A percentile compares a stretch with the other conserved stretches of the same genome.
Conservation (phyloP, 768 basidiomycete species). For the Psilocybe cubensis region DNA sequence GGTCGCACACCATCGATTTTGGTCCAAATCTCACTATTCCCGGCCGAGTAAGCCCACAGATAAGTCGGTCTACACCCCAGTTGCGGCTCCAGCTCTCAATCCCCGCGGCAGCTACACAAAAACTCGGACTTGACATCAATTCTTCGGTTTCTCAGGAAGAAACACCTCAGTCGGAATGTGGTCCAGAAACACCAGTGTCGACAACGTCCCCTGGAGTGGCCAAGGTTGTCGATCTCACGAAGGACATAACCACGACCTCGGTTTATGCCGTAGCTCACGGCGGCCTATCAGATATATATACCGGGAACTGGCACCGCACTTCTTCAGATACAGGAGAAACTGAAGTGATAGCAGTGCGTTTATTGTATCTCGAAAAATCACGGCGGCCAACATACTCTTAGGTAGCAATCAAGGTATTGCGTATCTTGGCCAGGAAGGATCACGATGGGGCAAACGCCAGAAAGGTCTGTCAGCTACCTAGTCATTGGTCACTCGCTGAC, state of each 20-base stretch:
- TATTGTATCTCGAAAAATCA: not conserved
- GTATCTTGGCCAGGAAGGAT: conserved; percentile 33
- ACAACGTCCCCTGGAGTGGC: conserved; percentile 30
- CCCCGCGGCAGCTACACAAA: not conserved
- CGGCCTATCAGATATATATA: conserved; percentile 52
- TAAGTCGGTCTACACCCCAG: conserved; percentile 4
- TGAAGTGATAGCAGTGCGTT: conserved; percentile 12
- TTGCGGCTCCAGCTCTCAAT: conserved; percentile 17
- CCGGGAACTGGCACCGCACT: conserved; percentile 36
- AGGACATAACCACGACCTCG: conserved; percentile 25
- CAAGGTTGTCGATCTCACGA: conserved; percentile 37
- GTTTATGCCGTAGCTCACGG: conserved; percentile 45
- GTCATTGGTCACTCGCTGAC: not conserved
- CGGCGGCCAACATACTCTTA: conserved; percentile 14
- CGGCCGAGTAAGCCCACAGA: not conserved
- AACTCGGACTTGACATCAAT: not conserved
- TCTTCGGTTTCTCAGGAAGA: not conserved
- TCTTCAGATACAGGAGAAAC: conserved; percentile 9
- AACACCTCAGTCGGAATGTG: conserved; percentile 23
- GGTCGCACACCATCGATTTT: not conserved
- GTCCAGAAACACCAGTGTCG: conserved; percentile 31
- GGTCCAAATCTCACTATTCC: not conserved
- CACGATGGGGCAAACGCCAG: conserved; percentile 37
- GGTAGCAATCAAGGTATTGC: conserved; percentile 54
- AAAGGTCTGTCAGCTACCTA: conserved; percentile 25